Percentiles rank a stretch among this genome's conserved stretches.
phyloP scores from a whole-genome alignment of 805 yeast species.

The Citeromyces nyonsensis region DNA sequence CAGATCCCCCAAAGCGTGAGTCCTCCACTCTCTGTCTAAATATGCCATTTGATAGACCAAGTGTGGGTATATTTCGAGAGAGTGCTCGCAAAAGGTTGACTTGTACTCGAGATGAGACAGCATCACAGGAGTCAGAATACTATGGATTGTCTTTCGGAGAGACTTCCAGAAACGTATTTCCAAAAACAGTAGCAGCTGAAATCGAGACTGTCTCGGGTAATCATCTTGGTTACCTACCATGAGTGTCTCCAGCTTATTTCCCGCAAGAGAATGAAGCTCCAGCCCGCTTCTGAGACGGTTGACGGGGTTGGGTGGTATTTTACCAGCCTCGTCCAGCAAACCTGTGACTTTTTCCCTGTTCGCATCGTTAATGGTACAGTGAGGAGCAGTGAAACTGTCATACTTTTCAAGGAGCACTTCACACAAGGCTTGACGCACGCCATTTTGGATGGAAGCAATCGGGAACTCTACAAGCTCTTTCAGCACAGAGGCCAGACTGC shows the following conservation, averaged over 20 bases:
- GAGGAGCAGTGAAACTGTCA: constrained; percentile 2
- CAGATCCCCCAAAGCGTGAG: constrained; percentile 17
- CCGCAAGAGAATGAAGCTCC: constrained; percentile 9
- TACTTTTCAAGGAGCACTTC: constrained; percentile 21
- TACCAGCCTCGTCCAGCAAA: constrained; percentile 16
- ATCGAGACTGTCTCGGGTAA: constrained; percentile 19
- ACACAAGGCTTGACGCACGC: constrained; percentile 24
- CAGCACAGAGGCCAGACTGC: constrained; percentile 35
- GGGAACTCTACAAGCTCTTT: constrained; percentile 20
- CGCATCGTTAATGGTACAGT: constrained; percentile 2
- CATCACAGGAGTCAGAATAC: constrained; percentile 36
- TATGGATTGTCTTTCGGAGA: constrained; percentile 29
- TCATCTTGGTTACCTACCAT: constrained; percentile 6
- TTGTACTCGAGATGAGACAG: constrained; percentile 34
- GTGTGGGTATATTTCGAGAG: constrained; percentile 37
- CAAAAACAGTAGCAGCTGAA: constrained; percentile 42
- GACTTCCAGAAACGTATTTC: constrained; percentile 43
- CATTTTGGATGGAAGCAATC: constrained; percentile 18
- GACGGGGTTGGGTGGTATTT: constrained; percentile 11
- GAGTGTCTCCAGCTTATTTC: constrained; percentile 13
- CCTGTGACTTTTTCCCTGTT: constrained; percentile 10
- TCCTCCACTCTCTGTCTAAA: constrained; percentile 32
- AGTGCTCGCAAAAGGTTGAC: constrained; percentile 30
- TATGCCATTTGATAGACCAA: constrained; percentile 29
- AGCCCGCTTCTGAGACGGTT: constrained; percentile 1